phyloP scores from a whole-genome alignment of 1,284 basidiomycete species.

The Pulveroboletus sp. region DNA sequence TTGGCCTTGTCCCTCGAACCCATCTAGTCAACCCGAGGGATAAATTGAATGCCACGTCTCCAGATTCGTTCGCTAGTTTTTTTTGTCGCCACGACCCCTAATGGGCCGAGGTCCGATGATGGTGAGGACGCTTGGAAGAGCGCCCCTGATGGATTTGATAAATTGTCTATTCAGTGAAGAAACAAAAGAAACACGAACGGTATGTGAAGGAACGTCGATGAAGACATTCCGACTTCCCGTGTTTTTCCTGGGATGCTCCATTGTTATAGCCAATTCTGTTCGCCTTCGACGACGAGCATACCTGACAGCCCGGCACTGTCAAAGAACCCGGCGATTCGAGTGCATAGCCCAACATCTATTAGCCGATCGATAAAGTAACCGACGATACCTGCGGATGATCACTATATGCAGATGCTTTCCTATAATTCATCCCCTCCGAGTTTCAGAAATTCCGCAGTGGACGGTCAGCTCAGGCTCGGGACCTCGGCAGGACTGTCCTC shows the following conservation, averaged over 20 bases:
- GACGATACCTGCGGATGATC: background rate
- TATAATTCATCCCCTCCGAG: background rate
- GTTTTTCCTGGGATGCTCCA: background rate
- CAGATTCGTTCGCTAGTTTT: background rate
- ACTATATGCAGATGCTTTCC: background rate
- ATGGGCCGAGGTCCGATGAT: background rate
- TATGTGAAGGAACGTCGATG: background rate
- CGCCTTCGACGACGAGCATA: background rate
- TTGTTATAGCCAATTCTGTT: background rate
- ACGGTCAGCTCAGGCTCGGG: conserved; percentile 2
- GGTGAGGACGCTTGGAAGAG: background rate
- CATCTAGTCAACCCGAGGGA: conserved; percentile 2
- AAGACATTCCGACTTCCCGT: background rate
- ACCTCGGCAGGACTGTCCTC: background rate
- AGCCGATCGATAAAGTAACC: conserved; percentile 1
- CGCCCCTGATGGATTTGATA: background rate
- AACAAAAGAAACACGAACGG: background rate
- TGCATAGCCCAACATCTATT: conserved; percentile 33
- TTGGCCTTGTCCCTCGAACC: background rate
- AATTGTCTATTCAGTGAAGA: background rate
- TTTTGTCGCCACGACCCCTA: background rate
- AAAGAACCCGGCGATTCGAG: conserved; percentile 54
- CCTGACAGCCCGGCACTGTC: conserved; percentile 47
- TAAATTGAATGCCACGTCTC: background rate
- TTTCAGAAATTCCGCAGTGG: background rate